A percentile compares a stretch with the other conserved stretches of the same genome.
These are phyloP conservation scores for Chaetoscypha palmicola DNA, from an alignment of 2,329 filamentous ascomycete species.

Conservation along the genomic window DNA sequence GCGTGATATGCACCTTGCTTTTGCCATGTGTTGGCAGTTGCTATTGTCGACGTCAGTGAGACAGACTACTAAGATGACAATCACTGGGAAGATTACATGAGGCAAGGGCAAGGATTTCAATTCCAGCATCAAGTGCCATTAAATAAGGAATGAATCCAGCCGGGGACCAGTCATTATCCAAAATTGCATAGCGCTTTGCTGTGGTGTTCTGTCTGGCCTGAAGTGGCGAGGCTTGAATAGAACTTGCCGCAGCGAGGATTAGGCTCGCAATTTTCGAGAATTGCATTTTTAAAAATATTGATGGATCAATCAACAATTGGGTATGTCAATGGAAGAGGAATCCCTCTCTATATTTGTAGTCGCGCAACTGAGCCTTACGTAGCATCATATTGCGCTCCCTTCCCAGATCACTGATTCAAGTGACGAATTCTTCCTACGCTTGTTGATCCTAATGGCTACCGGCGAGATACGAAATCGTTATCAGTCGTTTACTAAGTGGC, in stretches of 20 bases:
- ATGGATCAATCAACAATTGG: not conserved
- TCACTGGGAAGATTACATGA: constrained; percentile 29
- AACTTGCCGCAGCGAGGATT: not conserved
- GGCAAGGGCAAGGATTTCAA: constrained; percentile 38
- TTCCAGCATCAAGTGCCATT: constrained; percentile 37
- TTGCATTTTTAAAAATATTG: not conserved
- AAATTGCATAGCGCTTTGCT: constrained; percentile 31
- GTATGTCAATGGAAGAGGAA: not conserved
- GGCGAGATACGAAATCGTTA: not conserved
- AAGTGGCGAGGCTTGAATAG: constrained; percentile 1
- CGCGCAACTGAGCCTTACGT: too few relatives aligned
- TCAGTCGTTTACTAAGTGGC: not conserved
- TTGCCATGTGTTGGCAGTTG: constrained; percentile 40
- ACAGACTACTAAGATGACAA: not conserved
- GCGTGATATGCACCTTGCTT: constrained; percentile 39
- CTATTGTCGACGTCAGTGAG: constrained; percentile 2
- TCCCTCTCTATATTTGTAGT: too few relatives aligned
- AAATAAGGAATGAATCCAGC: constrained; percentile 38
- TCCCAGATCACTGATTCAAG: not conserved
- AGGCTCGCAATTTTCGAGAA: not conserved
- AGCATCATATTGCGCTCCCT: not conserved
- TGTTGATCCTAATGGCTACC: not conserved
- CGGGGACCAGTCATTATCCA: constrained; percentile 42
- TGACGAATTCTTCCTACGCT: not conserved
- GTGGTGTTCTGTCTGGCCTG: constrained; percentile 2